Evolutionary conservation across 2,329 filamentous ascomycete genomes (phyloP), one percentile per base, ranked within the genome.

Genomic region (Davidsoniella neocaledoniae): DNA sequence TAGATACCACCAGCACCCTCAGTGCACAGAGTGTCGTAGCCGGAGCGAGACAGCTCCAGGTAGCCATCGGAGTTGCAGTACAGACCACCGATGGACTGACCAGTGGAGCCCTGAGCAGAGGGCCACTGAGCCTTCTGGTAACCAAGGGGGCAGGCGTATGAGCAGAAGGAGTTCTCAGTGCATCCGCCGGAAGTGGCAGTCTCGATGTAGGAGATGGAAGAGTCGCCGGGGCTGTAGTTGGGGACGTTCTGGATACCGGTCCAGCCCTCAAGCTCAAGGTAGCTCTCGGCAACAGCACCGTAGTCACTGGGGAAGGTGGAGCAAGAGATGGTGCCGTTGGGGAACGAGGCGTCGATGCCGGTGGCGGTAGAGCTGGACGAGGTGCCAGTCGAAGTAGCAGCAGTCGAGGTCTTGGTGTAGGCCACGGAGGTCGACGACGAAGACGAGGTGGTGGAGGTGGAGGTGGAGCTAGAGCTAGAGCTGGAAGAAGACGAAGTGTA

Each of bases 41-140:
- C 64, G 1, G 72, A 57, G 60, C 87, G 86, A 59, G 86, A 93
- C 43, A 90, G 72, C 64, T 81, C 74, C 6, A 95, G 79, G 63
- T 82, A 82, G 59, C 83, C 83, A 29, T 77, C 60, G 43, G 59
- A 57, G 62, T 84, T 81, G 73, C 91, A 98, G 66, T 76, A 77
- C 16, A 96, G 67, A 57, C 91, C 91, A 63, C 91, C 91, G 50
- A 95, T 73, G 21, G 88, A 94, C 70, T 96, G 79, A 55, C 81
- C 81, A 47, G 78, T 86, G 37, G 70, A 60, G 50, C 90, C 91
- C 69, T 96, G 91, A 33, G 74, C 65, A 9, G 61, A 57, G 43
- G 91, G 86, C 83, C 87, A 96, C 63, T 96, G 90, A 2, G 82
- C 75, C 76, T 95, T 95, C 64, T 91, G 79, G 66, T 91, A 94